Evolutionary conservation across 2,329 filamentous ascomycete species (phyloP), one percentile per base, ranked within the genome.

Genomic region (Clonostachys rhizophaga): DNA sequence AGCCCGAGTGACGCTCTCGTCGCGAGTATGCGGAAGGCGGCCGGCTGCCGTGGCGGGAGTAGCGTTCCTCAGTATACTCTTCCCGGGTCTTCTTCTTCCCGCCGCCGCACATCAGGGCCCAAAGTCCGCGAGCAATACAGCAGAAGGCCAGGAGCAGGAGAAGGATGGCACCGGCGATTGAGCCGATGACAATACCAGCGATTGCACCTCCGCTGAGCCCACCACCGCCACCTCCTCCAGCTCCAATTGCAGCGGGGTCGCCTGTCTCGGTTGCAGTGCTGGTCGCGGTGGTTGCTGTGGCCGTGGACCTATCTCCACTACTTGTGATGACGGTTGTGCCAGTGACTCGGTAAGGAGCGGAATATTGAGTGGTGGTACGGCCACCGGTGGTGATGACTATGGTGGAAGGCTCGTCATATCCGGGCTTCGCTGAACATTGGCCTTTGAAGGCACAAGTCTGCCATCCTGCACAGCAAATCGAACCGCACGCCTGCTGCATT

Each of bases 161-260:
- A 3, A 91, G 71, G 39, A 76, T 66, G 35, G 90, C 72, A 51
- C 85, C 87, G 13, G 78, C 76, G 43, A 91, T 73, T 11, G 81
- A 78, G 52, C 87, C 87, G 47, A 91, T 84, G 54, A 91, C 87
- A 57, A 91, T 91, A 50, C 87, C 87, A 14, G 88, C 87, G 56
- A 91, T 91, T 50, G 86, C 87, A 45, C 87, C 87, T 40, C 75
- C 78, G 56, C 83, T 87, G 46, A 91, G 75, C 40, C 68, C 64
- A 47, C 67, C 67, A 30, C 68, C 65, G 36, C 52, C 57, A 39
- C 65, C 68, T 42, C 64, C 63, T 41, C 65, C 63, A 14, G 57
- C 61, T 9, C 62, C 65, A 20, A 65, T 70, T 56, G 61, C 58
- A 13, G 58, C 59, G 43, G 72, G 73, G 42, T 73, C 76, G 7